Base-by-base conservation (phyloP, 2,329 filamentous ascomycete species). In the Penicillium sp. region DNA sequence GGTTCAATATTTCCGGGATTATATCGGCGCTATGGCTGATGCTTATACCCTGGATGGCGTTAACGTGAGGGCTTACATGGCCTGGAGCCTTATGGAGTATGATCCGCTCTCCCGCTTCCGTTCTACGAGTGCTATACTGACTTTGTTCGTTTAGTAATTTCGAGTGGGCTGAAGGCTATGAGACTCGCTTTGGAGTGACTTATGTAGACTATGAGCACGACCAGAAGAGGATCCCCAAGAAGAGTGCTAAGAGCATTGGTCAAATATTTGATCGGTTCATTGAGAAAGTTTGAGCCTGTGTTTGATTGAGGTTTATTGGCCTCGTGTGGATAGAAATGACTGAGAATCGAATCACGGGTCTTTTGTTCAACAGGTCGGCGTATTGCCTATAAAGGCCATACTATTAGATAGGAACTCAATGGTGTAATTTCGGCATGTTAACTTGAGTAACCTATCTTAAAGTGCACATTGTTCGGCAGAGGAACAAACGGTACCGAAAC, bases 131-230 rank as follows among this genome's bases (percentile, higher is more conserved):
- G 4, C 36, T 14, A 10, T n/a, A 24, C 36, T 58, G 28, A 54
- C 47, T 49, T 28, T 51, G 36, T 28, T 31, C 20, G 20, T 50
- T 16, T 63, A 83, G 80, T 73, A 92, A 92, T 76, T 92, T 92
- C 64, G 89, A 92, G 73, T 92, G 89, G 89, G 88, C 90, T n/a
- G 90, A 95, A 69, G 90, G 90, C 10, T 95, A 92, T 67, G 86
- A 89, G 75, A 94, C 89, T 39, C 81, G 90, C 36, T 95, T 95
- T 64, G 90, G 90, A 24, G 89, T 91, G 50, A 89, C 86, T 6
- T 94, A 81, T 68, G 89, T 95, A 46, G 89, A 95, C 73, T 95
- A 94, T 69, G 66, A 83, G 62, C 82, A 89, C 60, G 86, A 84
- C 22, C 90, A 95, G 79, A 89, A 86, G 77, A 79, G 90, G 46